Conservation (phyloP, 768 basidiomycete species). For the Multifurca ochricompacta region DNA sequence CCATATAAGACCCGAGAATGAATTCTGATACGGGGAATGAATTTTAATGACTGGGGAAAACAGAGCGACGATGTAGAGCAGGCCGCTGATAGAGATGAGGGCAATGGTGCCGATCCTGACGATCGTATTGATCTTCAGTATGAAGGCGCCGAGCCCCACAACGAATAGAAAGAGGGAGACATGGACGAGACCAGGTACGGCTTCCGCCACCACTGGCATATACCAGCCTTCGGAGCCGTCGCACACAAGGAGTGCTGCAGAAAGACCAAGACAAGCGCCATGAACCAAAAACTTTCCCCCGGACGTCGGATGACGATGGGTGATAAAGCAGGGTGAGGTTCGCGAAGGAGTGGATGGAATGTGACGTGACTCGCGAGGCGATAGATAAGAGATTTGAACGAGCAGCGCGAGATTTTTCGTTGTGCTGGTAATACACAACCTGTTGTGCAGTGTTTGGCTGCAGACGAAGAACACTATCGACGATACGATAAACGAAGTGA, state of each 20-base stretch:
- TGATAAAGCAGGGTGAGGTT: conserved; percentile 7
- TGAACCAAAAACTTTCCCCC: conserved; percentile 32
- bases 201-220: too few species aligned
- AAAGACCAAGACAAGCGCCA: too few species aligned
- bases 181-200: too few species aligned
- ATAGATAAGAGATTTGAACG: conserved; percentile 4
- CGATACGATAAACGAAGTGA: conserved; percentile 7
- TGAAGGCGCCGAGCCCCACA: conserved; percentile 38
- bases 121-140: conserved; percentile 26
- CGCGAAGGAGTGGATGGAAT: background rate
- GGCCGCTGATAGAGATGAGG: conserved; percentile 1
- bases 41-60: background rate
- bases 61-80: conserved; percentile 11
- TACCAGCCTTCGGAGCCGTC: conserved; percentile 20
- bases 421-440: background rate
- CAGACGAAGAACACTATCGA: too few species aligned
- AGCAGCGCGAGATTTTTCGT: conserved; percentile 3
- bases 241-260: conserved; percentile 36
- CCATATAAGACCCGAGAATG: conserved; percentile 7
- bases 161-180: conserved; percentile 40
- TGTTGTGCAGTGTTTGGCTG: too few species aligned
- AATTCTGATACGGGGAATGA: conserved; percentile 5
- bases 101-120: conserved; percentile 3
- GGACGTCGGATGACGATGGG: conserved; percentile 28
- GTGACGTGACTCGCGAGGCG: background rate